Conservation (phyloP, 1,284 basidiomycete genomes). For the Termitomyces sp. region DNA sequence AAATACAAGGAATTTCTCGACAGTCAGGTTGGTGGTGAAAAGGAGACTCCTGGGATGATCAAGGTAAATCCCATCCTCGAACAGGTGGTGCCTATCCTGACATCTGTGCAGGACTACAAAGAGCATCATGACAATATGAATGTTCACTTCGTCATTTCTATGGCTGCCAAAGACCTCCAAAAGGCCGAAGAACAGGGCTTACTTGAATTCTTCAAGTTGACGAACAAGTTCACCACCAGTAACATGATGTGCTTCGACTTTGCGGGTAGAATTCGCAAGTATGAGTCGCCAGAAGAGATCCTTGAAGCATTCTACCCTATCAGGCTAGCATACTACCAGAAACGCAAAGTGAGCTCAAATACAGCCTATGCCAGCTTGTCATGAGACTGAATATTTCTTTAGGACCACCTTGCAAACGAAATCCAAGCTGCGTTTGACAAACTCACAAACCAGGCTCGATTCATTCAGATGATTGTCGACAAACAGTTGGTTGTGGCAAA, state of each 20-base stretch:
- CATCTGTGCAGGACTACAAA: slow-evolving; percentile 75
- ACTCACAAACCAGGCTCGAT: slow-evolving; percentile 93
- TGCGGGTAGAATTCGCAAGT: slow-evolving; percentile 95
- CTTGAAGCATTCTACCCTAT: slow-evolving; percentile 91
- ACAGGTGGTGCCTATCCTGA: neutral
- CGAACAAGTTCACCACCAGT: slow-evolving; percentile 76
- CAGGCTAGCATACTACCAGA: slow-evolving; percentile 88
- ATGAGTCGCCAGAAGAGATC: slow-evolving; percentile 86
- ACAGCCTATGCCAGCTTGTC: neutral
- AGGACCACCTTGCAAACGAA: slow-evolving; percentile 87
- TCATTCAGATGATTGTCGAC: slow-evolving; percentile 94
- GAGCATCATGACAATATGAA: slow-evolving; percentile 93
- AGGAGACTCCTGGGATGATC: slow-evolving; percentile 57
- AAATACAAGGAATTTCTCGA: slow-evolving; percentile 91
- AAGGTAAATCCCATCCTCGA: slow-evolving; percentile 42
- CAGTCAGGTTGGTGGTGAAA: slow-evolving; percentile 59
- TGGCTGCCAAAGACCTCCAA: slow-evolving; percentile 78
- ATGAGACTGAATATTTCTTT: slow-evolving; percentile 1
- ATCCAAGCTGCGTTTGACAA: slow-evolving; percentile 82
- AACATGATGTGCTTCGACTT: slow-evolving; percentile 99
- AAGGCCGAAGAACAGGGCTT: slow-evolving; percentile 89
- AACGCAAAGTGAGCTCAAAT: slow-evolving; percentile 73
- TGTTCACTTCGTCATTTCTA: slow-evolving; percentile 86
- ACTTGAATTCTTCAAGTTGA: slow-evolving; percentile 89
- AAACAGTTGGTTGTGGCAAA: slow-evolving; percentile 88